Evolutionary conservation across 2,329 filamentous ascomycete genomes (phyloP), one percentile per base, ranked within the genome.

Genomic region (Tolypocladium ophioglossoides): DNA sequence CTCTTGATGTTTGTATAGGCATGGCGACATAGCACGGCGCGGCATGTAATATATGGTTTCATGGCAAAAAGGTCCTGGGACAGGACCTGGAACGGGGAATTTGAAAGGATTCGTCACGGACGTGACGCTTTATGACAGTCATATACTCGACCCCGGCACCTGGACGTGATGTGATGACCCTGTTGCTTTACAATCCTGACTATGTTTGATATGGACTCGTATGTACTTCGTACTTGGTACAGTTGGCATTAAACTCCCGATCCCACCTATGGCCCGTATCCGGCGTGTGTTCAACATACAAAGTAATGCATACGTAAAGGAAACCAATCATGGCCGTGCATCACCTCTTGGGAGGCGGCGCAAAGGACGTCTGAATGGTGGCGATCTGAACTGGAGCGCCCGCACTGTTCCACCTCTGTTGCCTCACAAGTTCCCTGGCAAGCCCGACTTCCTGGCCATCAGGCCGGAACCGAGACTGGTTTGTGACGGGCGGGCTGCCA

Each of bases 341-440:
- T 39, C 55, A 54, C 34, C 54, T 64, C 48, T 56, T 65, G 0
- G 72, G 72, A 16, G 72, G 72, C 24, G 68, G 69, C 35, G 69
- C 66, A 58, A 77, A 76, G 3, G 65, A 65, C 10, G 66, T 69
- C 61, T 69, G 67, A 20, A 75, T 68, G 53, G 61, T 67, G 22
- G 62, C 63, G 8, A 55, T 61, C 63, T 73, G 70, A 0, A 68
- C 65, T 0, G 72, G 72, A n/a, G 56, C 66, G 61, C 56, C 68
- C 59, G 52, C 63, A 46, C 30, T 58, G 58, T 32, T 60, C 57
- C 20, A 58, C 58, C 60, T 27, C 44, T 32, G 32, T n/a, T 47
- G 27, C 44, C 44, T 32, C 18, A 12, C 44, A 18, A 47, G 16
- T 2, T 32, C 18, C 44, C 44, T 47, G 3, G 9, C 18, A 32